Base-by-base conservation (phyloP, 2,329 filamentous ascomycete species). In the Claviceps digitariae region DNA sequence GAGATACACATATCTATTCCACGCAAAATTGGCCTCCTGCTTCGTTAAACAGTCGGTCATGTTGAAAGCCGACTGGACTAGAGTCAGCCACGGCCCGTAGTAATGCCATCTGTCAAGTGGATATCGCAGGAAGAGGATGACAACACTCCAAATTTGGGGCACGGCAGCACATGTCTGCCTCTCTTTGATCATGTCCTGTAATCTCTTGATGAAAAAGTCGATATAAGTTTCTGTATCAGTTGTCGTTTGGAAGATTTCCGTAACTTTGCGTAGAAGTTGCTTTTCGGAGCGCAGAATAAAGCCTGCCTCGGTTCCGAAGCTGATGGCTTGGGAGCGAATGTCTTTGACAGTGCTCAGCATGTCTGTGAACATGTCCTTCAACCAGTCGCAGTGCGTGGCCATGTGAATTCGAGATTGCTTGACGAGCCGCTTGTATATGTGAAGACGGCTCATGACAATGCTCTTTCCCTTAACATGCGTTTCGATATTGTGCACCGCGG, bases 31-130 rank as follows among this genome's bases (percentile, higher is more conserved):
- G 23, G 90, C 87, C 61, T 94, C 83, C 15, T 81, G 74, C 60
- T 84, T 88, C 46, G 84, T 86, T 46, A 76, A 71, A 3, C 76
- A 70, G 57, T 95, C 88, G 51, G 79, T 78, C 59, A 82, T 85
- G 63, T 95, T 95, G 68, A 97, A 89, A 62, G 88, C 93, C 57
- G 76, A 77, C 61, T 95, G 86, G 20, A 95, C 83, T 10, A 95
- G 76, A 34, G 78, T 76, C 8, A 96, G 73, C 86, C 89, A 96
- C 6, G 78, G 74, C 29, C 75, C 78, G 57, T 89, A 82, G 62
- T 86, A 80, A 34, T 83, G 75, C 87, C 91, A 97, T 70, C 64
- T 83, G 58, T 72, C 81, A 62, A 73, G 74, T 58, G 66, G 82
- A 67, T 69, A 81, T 69, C 86, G 82, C 48, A 96, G 73, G 53